Percentiles rank a stretch among this genome's conserved stretches.
Evolutionary conservation across 1,139 yeast genomes (phyloP).

Genomic region (Candida glucosophila): DNA sequence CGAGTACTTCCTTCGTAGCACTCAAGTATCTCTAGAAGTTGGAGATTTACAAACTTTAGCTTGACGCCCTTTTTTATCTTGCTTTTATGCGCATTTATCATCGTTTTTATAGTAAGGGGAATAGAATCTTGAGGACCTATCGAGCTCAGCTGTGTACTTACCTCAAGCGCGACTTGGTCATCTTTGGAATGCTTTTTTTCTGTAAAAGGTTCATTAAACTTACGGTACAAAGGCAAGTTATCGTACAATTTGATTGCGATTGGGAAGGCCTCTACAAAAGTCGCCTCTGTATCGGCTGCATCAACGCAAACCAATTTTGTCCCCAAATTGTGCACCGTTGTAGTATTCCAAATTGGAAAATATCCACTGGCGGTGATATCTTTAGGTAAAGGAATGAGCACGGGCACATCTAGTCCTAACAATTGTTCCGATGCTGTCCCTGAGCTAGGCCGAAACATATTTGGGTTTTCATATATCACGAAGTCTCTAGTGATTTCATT

Average conservation of each 20-base stretch:
- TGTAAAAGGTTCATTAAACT: constrained; percentile 41
- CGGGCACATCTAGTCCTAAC: constrained; percentile 51
- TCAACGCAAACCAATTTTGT: constrained; percentile 29
- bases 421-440: constrained; percentile 29
- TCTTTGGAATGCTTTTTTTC: constrained; percentile 31
- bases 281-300: constrained; percentile 20
- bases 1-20: constrained; percentile 44
- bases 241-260: constrained; percentile 42
- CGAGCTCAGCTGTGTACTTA: constrained; percentile 36
- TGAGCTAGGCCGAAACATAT: constrained; percentile 27
- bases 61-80: constrained; percentile 28
- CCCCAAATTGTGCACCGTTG: constrained; percentile 26
- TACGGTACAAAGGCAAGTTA: constrained; percentile 45
- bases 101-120: constrained; percentile 26
- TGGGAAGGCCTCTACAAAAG: constrained; percentile 32
- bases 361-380: constrained; percentile 41
- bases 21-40: constrained; percentile 42
- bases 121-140: constrained; percentile 45
- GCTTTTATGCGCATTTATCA: constrained; percentile 27
- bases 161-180: constrained; percentile 32
- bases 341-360: constrained; percentile 32
- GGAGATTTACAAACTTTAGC: constrained; percentile 38
- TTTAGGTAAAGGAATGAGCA: constrained; percentile 49
- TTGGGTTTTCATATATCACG: constrained; percentile 27
- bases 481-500: constrained; percentile 29